A percentile compares a stretch with the other conserved stretches of the same genome.
phyloP scores from a whole-genome alignment of 2,329 filamentous ascomycete species.

The Pseudogymnoascus sp. region DNA sequence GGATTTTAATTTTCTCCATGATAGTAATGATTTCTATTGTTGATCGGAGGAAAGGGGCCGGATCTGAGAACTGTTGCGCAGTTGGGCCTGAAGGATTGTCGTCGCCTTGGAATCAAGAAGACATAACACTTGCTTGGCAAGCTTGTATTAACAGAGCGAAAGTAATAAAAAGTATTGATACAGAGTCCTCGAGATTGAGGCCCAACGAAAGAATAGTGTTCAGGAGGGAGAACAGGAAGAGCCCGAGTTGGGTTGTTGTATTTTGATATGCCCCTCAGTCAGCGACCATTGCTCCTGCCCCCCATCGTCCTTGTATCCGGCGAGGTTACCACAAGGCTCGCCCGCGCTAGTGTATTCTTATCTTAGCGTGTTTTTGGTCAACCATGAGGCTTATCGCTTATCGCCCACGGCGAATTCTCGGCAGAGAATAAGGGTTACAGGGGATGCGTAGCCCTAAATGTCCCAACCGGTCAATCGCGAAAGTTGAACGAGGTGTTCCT shows the following conservation, averaged over 20 bases:
- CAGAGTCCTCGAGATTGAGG: neutral
- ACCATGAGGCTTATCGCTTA: conserved; percentile 2
- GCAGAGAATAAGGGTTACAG: conserved; percentile 12
- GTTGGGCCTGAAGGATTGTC: neutral
- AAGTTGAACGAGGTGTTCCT: conserved; percentile 2
- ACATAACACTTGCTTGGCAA: conserved; percentile 8
- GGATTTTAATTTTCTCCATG: conserved; percentile 41
- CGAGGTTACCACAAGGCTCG: conserved; percentile 1
- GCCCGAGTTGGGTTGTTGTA: neutral
- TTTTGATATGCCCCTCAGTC: conserved; percentile 8
- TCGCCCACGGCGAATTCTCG: conserved; percentile 7
- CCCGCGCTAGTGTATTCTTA: conserved; percentile 9
- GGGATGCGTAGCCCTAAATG: conserved; percentile 9
- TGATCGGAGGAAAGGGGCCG: neutral
- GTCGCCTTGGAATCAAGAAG: neutral
- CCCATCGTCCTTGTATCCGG: conserved; percentile 1
- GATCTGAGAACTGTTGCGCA: neutral
- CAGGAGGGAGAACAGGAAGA: neutral
- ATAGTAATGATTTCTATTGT: neutral
- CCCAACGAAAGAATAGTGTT: neutral
- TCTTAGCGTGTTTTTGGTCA: conserved; percentile 1
- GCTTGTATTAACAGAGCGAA: conserved; percentile 3
- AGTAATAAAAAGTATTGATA: neutral
- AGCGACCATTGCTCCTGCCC: conserved; percentile 3
- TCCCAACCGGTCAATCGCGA: neutral